These are phyloP conservation scores for Astrephomene gubernaculifera DNA, from an alignment of 139 green algal species.

Conservation along the genomic window DNA sequence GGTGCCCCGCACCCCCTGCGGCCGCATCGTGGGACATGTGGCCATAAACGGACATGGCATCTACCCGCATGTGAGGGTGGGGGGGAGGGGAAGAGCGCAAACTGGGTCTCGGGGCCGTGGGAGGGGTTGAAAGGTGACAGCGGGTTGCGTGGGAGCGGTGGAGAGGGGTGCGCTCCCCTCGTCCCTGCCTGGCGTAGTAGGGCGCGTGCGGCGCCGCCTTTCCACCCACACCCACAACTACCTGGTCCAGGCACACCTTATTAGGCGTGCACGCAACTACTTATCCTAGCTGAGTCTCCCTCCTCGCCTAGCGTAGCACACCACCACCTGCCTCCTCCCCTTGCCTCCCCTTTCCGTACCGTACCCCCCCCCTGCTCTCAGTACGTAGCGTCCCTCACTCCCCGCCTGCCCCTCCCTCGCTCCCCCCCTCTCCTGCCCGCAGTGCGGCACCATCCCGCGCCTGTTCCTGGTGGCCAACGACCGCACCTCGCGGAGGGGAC, in stretches of 20 bases:
- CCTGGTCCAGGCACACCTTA: no score
- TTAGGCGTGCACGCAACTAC: no score
- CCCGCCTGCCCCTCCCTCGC: background rate
- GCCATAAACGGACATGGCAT: conserved; percentile 40
- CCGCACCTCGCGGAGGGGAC: conserved; percentile 2
- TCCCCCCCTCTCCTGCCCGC: background rate
- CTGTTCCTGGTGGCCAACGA: conserved; percentile 46
- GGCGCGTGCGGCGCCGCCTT: no score
- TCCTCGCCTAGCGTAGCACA: no score
- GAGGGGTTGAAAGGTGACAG: background rate
- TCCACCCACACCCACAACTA: no score
- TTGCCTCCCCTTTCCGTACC: background rate
- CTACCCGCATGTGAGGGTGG: conserved; percentile 16
- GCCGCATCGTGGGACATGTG: conserved; percentile 33
- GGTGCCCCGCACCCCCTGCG: conserved; percentile 35
- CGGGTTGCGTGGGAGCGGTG: background rate
- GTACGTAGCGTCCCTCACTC: background rate
- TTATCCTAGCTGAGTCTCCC: no score
- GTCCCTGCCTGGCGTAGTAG: no score
- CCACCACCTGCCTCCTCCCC: background rate
- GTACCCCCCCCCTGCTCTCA: background rate
- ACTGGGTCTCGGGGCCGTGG: background rate
- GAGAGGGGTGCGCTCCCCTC: no score
- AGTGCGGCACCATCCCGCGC: conserved; percentile 27
- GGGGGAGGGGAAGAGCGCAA: background rate